These are phyloP conservation scores for Talaromyces proteolyticus DNA, from an alignment of 495 filamentous ascomycete genomes.

Conservation along the genomic window DNA sequence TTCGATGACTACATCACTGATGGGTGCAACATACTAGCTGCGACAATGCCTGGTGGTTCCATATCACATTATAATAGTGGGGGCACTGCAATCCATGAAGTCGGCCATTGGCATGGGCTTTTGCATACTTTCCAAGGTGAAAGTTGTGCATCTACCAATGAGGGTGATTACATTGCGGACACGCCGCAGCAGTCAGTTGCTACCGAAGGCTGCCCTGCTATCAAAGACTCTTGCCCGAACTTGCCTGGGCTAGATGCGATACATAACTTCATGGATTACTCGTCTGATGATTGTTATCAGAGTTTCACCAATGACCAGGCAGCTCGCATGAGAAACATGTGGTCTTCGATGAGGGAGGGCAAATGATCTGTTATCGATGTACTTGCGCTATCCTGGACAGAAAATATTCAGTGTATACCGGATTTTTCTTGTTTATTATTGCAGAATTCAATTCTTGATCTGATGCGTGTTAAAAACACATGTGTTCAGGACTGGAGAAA, in stretches of 20 bases:
- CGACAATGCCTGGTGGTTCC: slow-evolving; percentile 42
- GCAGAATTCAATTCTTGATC: too few relatives aligned
- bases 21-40: slow-evolving; percentile 47
- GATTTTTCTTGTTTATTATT: background rate
- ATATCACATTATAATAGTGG: slow-evolving; percentile 39
- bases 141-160: slow-evolving; percentile 29
- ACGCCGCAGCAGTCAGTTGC: slow-evolving; percentile 44
- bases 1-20: slow-evolving; percentile 37
- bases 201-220: slow-evolving; percentile 43
- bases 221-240: slow-evolving; percentile 42
- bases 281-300: slow-evolving; percentile 47
- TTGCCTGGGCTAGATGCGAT: slow-evolving; percentile 41
- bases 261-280: slow-evolving; percentile 53
- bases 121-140: slow-evolving; percentile 51
- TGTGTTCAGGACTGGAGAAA: too few relatives aligned
- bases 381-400: background rate
- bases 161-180: slow-evolving; percentile 47
- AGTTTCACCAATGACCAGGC: slow-evolving; percentile 37
- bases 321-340: slow-evolving; percentile 42
- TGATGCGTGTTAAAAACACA: too few relatives aligned
- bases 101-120: slow-evolving; percentile 56
- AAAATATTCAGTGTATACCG: background rate
- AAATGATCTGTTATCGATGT: slow-evolving; percentile 26
- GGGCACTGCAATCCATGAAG: slow-evolving; percentile 49
- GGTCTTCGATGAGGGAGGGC: slow-evolving; percentile 31